Evolutionary conservation across 495 filamentous ascomycete species (phyloP), one percentile per base, ranked within the genome.

Genomic region (Aspergillus steynii): DNA sequence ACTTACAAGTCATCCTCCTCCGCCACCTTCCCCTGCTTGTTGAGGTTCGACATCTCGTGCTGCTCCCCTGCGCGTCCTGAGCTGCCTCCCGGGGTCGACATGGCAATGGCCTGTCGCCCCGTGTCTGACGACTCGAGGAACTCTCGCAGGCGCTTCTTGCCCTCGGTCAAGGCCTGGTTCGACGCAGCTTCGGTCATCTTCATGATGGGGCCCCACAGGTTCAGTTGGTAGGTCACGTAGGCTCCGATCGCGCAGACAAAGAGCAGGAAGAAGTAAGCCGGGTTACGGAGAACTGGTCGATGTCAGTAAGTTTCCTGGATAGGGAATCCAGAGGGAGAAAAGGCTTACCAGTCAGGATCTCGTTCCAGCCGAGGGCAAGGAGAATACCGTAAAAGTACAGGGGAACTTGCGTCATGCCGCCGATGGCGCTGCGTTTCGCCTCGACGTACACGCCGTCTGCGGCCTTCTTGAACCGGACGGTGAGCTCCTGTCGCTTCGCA

Each of bases 371-470:
- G 47, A 99, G 79, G 31, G 91, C 91, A 60, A 99, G 75, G 56
- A 99, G 76, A 53, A 97, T 67, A 25, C 85, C 94, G 64, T 96
- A 99, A 71, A 98, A 97, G 73, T 96, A 98, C 57, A 96, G 70
- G 25, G 95, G 95, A 58, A 98, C 90, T 75, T 98, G 93, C 3
- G 92, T 91, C 64, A 99, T 90, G 59, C 94, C 93, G 49, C 95
- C 95, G 68, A 98, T 96, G 37, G 95, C 94, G 75, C 92, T 91
- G 50, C 95, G 85, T 82, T 97, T 98, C 34, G 95, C 95, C 74
- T 99, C 95, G 47, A 99, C 93, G 64, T 94, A 99, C 2, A 99
- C 93, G 0, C 92, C 95, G 70, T 99, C 95, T 15, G 95, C 95
- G 62, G 90, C 91, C 80, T 97, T 97, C 82, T 96, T 97, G 79